These are phyloP conservation scores for Pseudozyma pruni DNA, from an alignment of 1,284 basidiomycete species.

Conservation along the genomic window DNA sequence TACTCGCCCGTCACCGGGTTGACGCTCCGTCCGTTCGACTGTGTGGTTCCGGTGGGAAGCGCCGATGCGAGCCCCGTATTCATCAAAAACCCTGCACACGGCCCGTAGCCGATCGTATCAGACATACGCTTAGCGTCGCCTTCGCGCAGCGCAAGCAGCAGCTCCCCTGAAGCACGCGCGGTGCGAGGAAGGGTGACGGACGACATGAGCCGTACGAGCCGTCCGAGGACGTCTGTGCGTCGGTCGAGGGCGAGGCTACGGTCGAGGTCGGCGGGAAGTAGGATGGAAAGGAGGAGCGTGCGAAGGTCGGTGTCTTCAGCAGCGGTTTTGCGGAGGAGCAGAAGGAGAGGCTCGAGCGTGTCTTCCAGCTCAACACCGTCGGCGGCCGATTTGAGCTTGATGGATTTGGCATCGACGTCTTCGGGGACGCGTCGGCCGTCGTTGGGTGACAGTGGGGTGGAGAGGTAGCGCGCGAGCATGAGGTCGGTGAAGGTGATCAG, in stretches of 20 bases:
- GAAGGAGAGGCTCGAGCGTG: conserved; percentile 46
- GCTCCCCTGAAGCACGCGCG: conserved; percentile 53
- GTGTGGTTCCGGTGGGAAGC: conserved; percentile 19
- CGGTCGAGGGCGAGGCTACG: conserved; percentile 46
- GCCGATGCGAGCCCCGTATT: conserved; percentile 40
- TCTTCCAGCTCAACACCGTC: conserved; percentile 56
- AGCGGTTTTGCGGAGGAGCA: conserved; percentile 51
- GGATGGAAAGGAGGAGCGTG: conserved; percentile 10
- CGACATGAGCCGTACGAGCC: conserved; percentile 54
- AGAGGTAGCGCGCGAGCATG: conserved; percentile 42
- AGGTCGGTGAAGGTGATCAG: conserved; percentile 34
- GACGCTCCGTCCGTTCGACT: conserved; percentile 24
- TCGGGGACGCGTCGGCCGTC: conserved; percentile 24
- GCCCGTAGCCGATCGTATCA: conserved; percentile 56
- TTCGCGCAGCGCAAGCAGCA: conserved; percentile 50
- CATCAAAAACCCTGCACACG: conserved; percentile 60
- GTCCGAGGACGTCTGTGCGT: conserved; percentile 47
- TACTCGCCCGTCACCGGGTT: conserved; percentile 60
- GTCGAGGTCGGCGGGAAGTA: conserved; percentile 50
- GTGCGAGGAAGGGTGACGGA: conserved; percentile 43
- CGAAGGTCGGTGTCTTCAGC: conserved; percentile 39
- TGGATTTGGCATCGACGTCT: conserved; percentile 39
- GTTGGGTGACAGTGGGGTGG: background rate
- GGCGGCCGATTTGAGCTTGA: conserved; percentile 20
- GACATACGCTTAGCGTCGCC: conserved; percentile 46